Conservation (phyloP, 2,329 filamentous ascomycete genomes). For the Myrmaecium sp. region DNA sequence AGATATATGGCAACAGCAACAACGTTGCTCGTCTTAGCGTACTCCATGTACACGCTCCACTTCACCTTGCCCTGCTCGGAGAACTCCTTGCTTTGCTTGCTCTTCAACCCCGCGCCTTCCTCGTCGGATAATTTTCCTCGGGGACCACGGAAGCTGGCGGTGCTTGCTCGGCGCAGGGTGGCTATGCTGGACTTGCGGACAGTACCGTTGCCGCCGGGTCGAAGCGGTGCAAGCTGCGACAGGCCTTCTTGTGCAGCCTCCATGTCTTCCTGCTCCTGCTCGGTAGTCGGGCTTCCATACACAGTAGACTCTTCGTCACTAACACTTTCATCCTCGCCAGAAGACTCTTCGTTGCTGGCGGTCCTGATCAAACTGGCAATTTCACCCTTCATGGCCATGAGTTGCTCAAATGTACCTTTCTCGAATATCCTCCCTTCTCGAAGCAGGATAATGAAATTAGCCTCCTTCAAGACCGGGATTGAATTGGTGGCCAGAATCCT, state of each 20-base stretch:
- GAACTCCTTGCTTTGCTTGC: slow-evolving; percentile 73
- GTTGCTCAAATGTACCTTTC: slow-evolving; percentile 74
- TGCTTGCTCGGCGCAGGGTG: slow-evolving; percentile 68
- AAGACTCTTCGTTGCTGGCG: slow-evolving; percentile 37
- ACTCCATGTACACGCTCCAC: slow-evolving; percentile 87
- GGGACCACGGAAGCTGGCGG: slow-evolving; percentile 74
- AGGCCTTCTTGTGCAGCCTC: slow-evolving; percentile 53
- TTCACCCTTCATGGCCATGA: slow-evolving; percentile 86
- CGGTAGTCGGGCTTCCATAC: slow-evolving; percentile 31
- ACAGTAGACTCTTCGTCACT: slow-evolving; percentile 53
- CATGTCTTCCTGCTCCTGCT: slow-evolving; percentile 33
- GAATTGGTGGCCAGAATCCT: slow-evolving; percentile 89
- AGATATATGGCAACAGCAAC: slow-evolving; percentile 70
- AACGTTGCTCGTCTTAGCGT: slow-evolving; percentile 87
- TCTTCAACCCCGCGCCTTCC: slow-evolving; percentile 57
- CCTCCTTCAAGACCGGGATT: slow-evolving; percentile 75
- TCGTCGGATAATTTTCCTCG: slow-evolving; percentile 75
- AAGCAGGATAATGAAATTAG: slow-evolving; percentile 74
- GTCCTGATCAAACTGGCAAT: slow-evolving; percentile 72
- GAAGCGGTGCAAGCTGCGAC: slow-evolving; percentile 62
- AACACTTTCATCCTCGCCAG: slow-evolving; percentile 33
- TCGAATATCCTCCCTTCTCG: slow-evolving; percentile 72
- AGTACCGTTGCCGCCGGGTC: slow-evolving; percentile 35
- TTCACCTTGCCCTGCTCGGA: slow-evolving; percentile 94
- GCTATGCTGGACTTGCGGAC: slow-evolving; percentile 51